phyloP scores from a whole-genome alignment of 129 eudicot species.

The Arctium minus region DNA sequence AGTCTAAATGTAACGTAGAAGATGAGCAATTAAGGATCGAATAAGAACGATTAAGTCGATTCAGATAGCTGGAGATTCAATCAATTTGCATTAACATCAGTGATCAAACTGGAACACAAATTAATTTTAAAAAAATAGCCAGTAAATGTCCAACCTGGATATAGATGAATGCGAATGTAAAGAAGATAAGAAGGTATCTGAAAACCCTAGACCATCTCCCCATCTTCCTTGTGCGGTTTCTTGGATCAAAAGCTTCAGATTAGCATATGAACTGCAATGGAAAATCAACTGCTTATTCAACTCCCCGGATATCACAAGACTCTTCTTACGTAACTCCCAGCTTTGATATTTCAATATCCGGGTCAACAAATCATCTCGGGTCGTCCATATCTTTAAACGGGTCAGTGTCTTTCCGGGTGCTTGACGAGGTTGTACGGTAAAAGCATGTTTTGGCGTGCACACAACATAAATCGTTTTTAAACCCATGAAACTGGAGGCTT shows the following conservation, averaged over 20 bases:
- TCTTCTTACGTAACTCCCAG: neutral
- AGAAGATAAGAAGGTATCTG: constrained; percentile 66
- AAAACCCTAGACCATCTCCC: constrained; percentile 50
- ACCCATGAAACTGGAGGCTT: too few species aligned
- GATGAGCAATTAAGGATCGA: neutral
- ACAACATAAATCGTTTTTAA: too few species aligned
- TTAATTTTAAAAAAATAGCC: neutral
- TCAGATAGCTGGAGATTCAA: neutral
- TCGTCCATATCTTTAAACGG: neutral
- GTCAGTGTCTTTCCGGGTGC: neutral
- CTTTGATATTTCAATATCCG: neutral
- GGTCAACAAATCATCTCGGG: neutral
- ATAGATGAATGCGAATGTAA: constrained; percentile 64
- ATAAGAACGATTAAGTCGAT: neutral
- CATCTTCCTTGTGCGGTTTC: constrained; percentile 22
- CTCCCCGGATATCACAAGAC: neutral
- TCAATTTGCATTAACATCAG: neutral
- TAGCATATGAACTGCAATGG: neutral
- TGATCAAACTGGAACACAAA: neutral
- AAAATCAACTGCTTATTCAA: neutral
- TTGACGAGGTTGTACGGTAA: constrained; percentile 1
- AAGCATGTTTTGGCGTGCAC: neutral
- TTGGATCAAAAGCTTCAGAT: neutral
- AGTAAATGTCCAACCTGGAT: constrained; percentile 48
- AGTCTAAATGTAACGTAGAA: neutral